Evolutionary conservation across 352 stramenopile species (phyloP).

Genomic region (Phytopythium helicoides): DNA sequence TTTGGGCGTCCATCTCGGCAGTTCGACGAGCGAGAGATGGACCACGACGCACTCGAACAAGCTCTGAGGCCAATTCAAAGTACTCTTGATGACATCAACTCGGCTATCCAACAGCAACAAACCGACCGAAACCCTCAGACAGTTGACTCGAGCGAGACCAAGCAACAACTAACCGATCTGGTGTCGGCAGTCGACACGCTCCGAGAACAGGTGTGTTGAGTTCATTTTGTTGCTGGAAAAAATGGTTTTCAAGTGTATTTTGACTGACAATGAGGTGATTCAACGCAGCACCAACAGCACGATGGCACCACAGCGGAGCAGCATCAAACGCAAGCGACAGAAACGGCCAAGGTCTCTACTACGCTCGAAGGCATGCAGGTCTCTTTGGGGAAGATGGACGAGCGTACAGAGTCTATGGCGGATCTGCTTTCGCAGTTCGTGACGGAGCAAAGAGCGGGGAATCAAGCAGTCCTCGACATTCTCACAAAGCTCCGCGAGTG

Average conservation of each 20-base stretch:
- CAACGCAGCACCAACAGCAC: not conserved
- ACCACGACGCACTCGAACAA: not conserved
- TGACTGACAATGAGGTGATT: slow-evolving; percentile 3
- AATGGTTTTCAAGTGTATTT: no score
- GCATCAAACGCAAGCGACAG: not conserved
- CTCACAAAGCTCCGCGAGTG: no score
- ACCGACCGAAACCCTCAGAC: slow-evolving; percentile 5
- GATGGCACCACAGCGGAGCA: not conserved
- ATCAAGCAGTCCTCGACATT: not conserved
- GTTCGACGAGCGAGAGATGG: not conserved
- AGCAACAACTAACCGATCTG: slow-evolving; percentile 14
- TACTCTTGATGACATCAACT: not conserved
- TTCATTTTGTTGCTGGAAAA: not conserved
- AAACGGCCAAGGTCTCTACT: not conserved
- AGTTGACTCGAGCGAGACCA: slow-evolving; percentile 8
- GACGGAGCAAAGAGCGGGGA: not conserved
- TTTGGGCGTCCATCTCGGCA: not conserved
- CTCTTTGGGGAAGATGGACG: slow-evolving; percentile 1
- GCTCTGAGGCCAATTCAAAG: slow-evolving; percentile 7
- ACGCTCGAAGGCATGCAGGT: slow-evolving; percentile 1
- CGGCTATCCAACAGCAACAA: slow-evolving; percentile 2
- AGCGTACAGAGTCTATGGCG: not conserved
- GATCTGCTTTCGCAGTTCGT: not conserved
- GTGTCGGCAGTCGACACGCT: slow-evolving; percentile 19
- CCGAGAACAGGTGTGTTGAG: slow-evolving; percentile 26